phyloP scores from a whole-genome alignment of 192 early-diverging fungal species.

The Blastocladiella britannica region DNA sequence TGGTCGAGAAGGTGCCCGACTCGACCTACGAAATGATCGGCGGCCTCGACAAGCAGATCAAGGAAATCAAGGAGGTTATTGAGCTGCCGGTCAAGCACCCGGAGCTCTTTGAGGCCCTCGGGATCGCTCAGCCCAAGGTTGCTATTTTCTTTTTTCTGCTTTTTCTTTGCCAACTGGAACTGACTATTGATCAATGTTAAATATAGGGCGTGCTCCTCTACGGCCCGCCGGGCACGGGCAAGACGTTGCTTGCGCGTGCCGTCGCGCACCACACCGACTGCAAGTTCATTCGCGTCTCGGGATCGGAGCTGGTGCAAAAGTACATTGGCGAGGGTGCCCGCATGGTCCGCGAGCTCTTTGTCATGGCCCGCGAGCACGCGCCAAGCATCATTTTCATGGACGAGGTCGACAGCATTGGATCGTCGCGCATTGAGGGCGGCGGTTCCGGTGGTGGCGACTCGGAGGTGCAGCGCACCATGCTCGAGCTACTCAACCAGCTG shows the following conservation, averaged over 20 bases:
- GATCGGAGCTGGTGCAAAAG: constrained; percentile 77
- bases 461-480: constrained; percentile 78
- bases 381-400: constrained; percentile 88
- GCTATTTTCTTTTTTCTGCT: not conserved
- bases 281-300: constrained; percentile 75
- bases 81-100: constrained; percentile 99
- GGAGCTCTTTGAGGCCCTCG: constrained; percentile 89
- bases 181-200: constrained; percentile 3
- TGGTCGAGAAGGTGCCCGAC: constrained; percentile 99
- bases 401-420: constrained; percentile 79
- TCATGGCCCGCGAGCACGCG: constrained; percentile 78
- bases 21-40: constrained; percentile 99
- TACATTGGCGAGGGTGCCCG: constrained; percentile 83
- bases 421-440: constrained; percentile 57
- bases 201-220: constrained; percentile 68
- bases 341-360: constrained; percentile 77
- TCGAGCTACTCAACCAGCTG: constrained; percentile 73
- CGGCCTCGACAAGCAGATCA: constrained; percentile 96
- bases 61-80: constrained; percentile 99
- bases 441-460: constrained; percentile 54
- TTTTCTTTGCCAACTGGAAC: not conserved
- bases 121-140: constrained; percentile 95
- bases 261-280: constrained; percentile 88
- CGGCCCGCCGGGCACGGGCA: constrained; percentile 74
- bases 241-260: constrained; percentile 69